phyloP scores from a whole-genome alignment of 75 land plant species.

The Sequoia sempervirens region DNA sequence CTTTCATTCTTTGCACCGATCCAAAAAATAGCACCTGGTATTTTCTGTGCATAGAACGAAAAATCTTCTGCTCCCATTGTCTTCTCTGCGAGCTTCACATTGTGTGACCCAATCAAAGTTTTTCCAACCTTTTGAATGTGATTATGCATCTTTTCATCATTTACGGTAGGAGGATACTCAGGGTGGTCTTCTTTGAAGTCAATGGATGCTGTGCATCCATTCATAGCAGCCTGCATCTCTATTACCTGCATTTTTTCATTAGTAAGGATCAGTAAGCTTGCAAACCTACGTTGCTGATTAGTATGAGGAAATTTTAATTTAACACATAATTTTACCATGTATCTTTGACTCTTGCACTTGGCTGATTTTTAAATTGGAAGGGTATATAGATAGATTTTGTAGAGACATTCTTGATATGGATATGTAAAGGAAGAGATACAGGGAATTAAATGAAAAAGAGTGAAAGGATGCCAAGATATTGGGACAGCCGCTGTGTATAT shows the following conservation, averaged over 20 bases:
- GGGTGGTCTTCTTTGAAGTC: slow-evolving; percentile 49
- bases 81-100: slow-evolving; percentile 26
- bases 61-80: slow-evolving; percentile 84
- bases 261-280: background rate
- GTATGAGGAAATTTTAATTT: no score
- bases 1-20: slow-evolving; percentile 54
- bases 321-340: no score
- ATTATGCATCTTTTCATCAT: slow-evolving; percentile 50
- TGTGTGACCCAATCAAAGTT: slow-evolving; percentile 40
- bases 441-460: no score
- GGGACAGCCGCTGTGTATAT: no score
- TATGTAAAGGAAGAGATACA: no score
- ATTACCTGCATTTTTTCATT: slow-evolving; percentile 33
- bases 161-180: slow-evolving; percentile 58
- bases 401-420: no score
- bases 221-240: slow-evolving; percentile 54
- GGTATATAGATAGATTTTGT: no score
- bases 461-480: no score
- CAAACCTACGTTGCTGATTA: no score
- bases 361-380: no score
- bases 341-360: no score
- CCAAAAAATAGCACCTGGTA: slow-evolving; percentile 44
- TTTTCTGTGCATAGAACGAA: slow-evolving; percentile 59
- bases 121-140: slow-evolving; percentile 56
- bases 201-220: slow-evolving; percentile 49